Evolutionary conservation across 192 early-diverging fungal genomes (phyloP).

Genomic region (Gaertneriomyces sp.): DNA sequence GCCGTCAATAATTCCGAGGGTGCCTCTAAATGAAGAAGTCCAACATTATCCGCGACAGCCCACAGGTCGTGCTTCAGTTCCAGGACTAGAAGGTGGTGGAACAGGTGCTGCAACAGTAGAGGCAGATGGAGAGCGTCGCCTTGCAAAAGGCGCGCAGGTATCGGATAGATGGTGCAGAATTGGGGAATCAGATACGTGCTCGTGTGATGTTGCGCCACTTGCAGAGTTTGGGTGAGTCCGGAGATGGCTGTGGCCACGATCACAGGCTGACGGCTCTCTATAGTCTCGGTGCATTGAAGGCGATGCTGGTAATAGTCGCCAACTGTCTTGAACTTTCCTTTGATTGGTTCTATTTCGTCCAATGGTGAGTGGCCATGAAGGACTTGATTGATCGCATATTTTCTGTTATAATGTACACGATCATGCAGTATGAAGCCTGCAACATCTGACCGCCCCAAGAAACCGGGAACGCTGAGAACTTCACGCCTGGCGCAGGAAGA

Average conservation of each 20-base stretch:
- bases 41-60: slow-evolving; percentile 1
- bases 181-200: slow-evolving; percentile 36
- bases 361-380: slow-evolving; percentile 10
- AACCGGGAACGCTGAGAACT: neutral
- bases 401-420: slow-evolving; percentile 30
- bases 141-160: slow-evolving; percentile 24
- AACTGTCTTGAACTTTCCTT: slow-evolving; percentile 21
- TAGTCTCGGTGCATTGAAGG: slow-evolving; percentile 22
- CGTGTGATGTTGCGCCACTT: neutral
- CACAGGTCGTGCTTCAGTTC: slow-evolving; percentile 27
- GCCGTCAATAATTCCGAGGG: slow-evolving; percentile 22
- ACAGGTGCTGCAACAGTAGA: slow-evolving; percentile 32
- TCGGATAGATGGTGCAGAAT: slow-evolving; percentile 34
- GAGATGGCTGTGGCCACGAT: slow-evolving; percentile 35
- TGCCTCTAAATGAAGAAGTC: neutral
- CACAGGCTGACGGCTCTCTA: slow-evolving; percentile 33
- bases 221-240: slow-evolving; percentile 28
- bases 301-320: slow-evolving; percentile 33
- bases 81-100: slow-evolving; percentile 28
- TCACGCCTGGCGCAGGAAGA: neutral
- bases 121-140: slow-evolving; percentile 31
- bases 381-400: slow-evolving; percentile 34
- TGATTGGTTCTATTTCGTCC: neutral
- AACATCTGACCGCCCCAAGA: neutral
- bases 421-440: slow-evolving; percentile 28